Evolutionary conservation across 768 basidiomycete genomes (phyloP).

Genomic region (Boletus reticulatus): DNA sequence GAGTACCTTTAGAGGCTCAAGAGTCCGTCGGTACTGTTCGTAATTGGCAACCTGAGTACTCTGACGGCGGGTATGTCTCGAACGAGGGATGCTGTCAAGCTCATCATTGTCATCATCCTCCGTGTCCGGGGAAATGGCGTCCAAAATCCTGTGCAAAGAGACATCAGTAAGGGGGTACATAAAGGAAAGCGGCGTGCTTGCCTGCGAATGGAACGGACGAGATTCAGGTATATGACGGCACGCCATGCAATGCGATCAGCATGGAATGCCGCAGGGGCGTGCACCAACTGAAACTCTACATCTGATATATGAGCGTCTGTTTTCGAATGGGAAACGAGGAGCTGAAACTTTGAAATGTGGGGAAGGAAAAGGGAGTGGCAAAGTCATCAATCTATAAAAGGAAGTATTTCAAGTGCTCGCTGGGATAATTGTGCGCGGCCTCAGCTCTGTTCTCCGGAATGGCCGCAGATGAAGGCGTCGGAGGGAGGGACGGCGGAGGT

Average conservation of each 20-base stretch:
- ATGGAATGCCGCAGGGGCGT: slow-evolving; percentile 72
- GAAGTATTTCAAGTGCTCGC: neutral
- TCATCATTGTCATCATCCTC: slow-evolving; percentile 60
- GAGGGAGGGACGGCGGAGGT: neutral
- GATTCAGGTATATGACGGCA: slow-evolving; percentile 84
- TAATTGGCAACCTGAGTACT: slow-evolving; percentile 54
- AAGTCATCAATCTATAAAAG: slow-evolving; percentile 2
- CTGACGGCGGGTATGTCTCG: slow-evolving; percentile 38
- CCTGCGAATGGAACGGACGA: slow-evolving; percentile 80
- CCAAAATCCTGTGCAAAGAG: slow-evolving; percentile 55
- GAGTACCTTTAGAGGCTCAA: slow-evolving; percentile 68
- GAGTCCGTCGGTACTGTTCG: slow-evolving; percentile 56
- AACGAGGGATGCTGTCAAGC: slow-evolving; percentile 49
- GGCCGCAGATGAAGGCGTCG: neutral
- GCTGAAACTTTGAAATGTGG: neutral
- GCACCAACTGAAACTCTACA: slow-evolving; percentile 81
- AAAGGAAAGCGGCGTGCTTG: slow-evolving; percentile 30
- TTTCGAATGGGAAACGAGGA: neutral
- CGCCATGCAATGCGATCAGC: slow-evolving; percentile 85
- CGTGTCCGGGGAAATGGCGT: slow-evolving; percentile 65
- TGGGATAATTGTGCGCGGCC: neutral
- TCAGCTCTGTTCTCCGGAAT: neutral
- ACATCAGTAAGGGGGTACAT: neutral
- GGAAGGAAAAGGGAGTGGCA: slow-evolving; percentile 1
- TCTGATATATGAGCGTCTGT: slow-evolving; percentile 16